These are phyloP conservation scores for Tephrocybe sp. DNA, from an alignment of 768 basidiomycete species.

Conservation along the genomic window DNA sequence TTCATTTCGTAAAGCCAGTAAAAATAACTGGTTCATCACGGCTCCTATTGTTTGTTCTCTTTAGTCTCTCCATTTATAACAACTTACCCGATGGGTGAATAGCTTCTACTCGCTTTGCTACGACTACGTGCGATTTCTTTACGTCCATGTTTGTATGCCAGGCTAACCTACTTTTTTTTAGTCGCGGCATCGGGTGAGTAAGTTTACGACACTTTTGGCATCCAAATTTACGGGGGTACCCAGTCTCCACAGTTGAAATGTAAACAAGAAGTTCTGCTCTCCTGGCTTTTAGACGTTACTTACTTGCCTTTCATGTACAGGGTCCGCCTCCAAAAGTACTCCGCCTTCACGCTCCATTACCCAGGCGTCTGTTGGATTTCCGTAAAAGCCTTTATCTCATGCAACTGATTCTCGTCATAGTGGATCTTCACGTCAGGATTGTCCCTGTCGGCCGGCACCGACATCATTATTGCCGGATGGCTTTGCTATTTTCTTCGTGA, in stretches of 20 bases:
- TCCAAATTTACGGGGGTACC: too few relatives aligned
- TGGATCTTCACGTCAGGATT: constrained; percentile 44
- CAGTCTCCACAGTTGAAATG: constrained; percentile 27
- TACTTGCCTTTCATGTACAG: constrained; percentile 6
- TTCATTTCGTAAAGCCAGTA: constrained; percentile 18
- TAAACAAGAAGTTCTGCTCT: too few relatives aligned
- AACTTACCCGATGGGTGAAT: too few relatives aligned
- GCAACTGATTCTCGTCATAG: constrained; percentile 16
- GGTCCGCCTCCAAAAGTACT: constrained; percentile 18
- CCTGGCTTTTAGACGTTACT: too few relatives aligned
- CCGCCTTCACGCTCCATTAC: constrained; percentile 16
- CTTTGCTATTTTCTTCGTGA: constrained; percentile 35
- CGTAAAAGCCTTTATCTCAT: not conserved
- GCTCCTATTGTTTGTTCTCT: constrained; percentile 24
- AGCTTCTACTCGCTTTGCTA: constrained; percentile 20
- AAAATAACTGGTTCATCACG: constrained; percentile 26
- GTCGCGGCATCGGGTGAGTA: constrained; percentile 24
- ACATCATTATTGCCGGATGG: constrained; percentile 36
- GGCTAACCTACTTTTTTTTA: too few relatives aligned
- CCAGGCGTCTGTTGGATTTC: constrained; percentile 17
- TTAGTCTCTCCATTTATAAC: too few relatives aligned
- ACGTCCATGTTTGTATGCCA: not conserved
- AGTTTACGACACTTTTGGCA: not conserved
- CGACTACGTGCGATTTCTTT: constrained; percentile 19
- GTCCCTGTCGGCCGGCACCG: constrained; percentile 37